A percentile compares a stretch with the other conserved stretches of the same genome.
phyloP scores from a whole-genome alignment of 306 rosid genomes.

The Sicyos edulis region DNA sequence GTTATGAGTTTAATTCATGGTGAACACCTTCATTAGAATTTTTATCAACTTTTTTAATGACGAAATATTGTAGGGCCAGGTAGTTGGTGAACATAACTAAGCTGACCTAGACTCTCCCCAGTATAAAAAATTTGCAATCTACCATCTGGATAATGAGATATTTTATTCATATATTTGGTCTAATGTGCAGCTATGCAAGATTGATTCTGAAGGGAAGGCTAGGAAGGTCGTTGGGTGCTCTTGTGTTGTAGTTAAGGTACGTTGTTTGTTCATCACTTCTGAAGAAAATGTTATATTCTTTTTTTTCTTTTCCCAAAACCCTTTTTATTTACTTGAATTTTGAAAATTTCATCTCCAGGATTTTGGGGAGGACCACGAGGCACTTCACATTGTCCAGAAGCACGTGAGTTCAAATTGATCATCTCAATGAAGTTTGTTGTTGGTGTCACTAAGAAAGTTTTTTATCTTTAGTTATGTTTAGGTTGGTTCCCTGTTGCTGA shows the following conservation, averaged over 20 bases:
- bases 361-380: slow-evolving; percentile 47
- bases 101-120: no score
- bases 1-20: no score
- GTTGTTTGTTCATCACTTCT: not conserved
- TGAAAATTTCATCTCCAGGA: slow-evolving; percentile 29
- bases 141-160: not conserved
- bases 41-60: no score
- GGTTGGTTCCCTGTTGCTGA: slow-evolving; percentile 13
- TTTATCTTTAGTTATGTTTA: slow-evolving; percentile 17
- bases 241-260: slow-evolving; percentile 84
- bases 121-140: no score
- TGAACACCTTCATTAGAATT: no score
- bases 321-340: not conserved
- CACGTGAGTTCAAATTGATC: slow-evolving; percentile 38
- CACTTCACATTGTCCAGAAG: slow-evolving; percentile 46
- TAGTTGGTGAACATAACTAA: no score
- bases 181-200: slow-evolving; percentile 58
- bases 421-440: not conserved
- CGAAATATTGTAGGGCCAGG: no score
- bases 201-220: slow-evolving; percentile 83
- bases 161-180: not conserved
- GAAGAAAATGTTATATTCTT: not conserved
- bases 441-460: slow-evolving; percentile 10
- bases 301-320: not conserved
- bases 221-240: slow-evolving; percentile 56